Conservation (phyloP, 2,329 filamentous ascomycete genomes). For the Colletotrichum sp. region DNA sequence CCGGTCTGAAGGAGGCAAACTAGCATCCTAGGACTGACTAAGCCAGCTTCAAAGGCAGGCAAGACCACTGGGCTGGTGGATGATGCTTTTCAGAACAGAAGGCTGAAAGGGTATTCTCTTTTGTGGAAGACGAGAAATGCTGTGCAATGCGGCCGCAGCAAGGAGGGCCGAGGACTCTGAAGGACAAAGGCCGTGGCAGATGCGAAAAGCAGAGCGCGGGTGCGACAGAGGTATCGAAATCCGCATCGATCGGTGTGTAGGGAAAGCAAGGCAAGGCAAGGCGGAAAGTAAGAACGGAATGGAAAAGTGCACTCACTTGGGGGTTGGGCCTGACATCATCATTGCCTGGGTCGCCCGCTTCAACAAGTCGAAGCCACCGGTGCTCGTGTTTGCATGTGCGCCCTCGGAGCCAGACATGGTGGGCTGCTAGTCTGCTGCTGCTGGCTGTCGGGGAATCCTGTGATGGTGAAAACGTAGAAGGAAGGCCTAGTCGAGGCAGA, state of each 20-base stretch:
- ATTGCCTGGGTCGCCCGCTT: slow-evolving; percentile 66
- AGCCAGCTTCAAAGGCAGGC: neutral
- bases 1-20: slow-evolving; percentile 1
- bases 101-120: neutral
- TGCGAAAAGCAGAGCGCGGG: neutral
- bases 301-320: slow-evolving; percentile 23
- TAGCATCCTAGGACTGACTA: slow-evolving; percentile 4
- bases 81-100: neutral
- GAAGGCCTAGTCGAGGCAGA: slow-evolving; percentile 21
- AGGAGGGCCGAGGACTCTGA: neutral
- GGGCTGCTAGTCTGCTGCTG: slow-evolving; percentile 28
- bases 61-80: neutral
- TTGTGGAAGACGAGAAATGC: neutral
- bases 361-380: slow-evolving; percentile 59
- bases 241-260: neutral
- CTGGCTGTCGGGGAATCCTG: neutral
- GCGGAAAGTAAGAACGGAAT: neutral
- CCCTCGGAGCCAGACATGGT: slow-evolving; percentile 57
- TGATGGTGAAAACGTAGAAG: neutral
- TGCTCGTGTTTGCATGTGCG: slow-evolving; percentile 42
- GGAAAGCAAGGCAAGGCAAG: slow-evolving; percentile 20
- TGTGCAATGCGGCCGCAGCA: neutral
- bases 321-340: slow-evolving; percentile 59
- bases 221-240: neutral
- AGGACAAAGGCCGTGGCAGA: neutral